Base-by-base conservation (phyloP, 495 filamentous ascomycete species). In the Neurospora sp. region DNA sequence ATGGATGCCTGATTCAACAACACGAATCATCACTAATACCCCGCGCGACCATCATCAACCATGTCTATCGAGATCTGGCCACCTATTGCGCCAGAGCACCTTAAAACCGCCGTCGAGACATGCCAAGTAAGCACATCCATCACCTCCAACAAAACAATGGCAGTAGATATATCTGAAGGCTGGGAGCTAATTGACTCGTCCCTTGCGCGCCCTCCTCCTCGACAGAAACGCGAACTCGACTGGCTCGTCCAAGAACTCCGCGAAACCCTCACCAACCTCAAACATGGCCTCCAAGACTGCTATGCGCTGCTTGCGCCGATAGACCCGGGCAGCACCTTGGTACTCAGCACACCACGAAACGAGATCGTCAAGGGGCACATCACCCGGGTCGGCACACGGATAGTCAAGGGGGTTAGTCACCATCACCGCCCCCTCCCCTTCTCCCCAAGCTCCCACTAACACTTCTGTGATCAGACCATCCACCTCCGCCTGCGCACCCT, bases 281-380 rank as follows among this genome's bases (percentile, higher is more conserved):
- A 94, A 81, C 87, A 89, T 78, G 94, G 95, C 68, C 89, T 99
- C 18, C 89, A 94, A 81, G 94, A 97, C 83, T 98, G 96, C 81
- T 89, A 91, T 68, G 87, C 89, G 35, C 88, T 98, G 9, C 88
- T 99, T 41, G 89, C 93, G 10, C 93, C 95, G 3, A 84, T 90
- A 73, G 93, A 97, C 75, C 90, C 91, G 2, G 92, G 92, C 14
- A 92, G 89, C 71, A 99, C 94, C 5, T 88, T 99, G 68, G 94
- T 92, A 8, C 85, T 98, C 38, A 94, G 92, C 70, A 96, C 94
- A n/a, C 84, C 91, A 42, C 88, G 96, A 20, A 93, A 91, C 68
- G 96, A 99, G 83, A 89, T 87, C 74, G 89, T 98, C 41, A 99
- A 99, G 79, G 96, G 96, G 5, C 91, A 92, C 80, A 87, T 98